Percentiles rank a stretch among this genome's conserved stretches.
phyloP scores from a whole-genome alignment of 768 basidiomycete species.

The Russula brevipes region DNA sequence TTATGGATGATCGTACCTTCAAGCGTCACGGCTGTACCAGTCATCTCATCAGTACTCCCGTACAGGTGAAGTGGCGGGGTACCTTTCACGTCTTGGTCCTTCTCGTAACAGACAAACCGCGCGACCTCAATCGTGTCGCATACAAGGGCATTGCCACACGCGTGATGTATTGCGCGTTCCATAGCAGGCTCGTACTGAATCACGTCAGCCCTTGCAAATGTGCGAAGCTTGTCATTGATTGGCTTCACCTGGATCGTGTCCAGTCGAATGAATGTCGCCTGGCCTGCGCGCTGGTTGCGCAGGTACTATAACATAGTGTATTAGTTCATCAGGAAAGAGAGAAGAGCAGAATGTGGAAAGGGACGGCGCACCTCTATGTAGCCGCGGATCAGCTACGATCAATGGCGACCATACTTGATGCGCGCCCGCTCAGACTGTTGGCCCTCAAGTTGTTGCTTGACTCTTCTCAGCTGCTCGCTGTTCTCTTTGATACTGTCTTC shows the following conservation, averaged over 20 bases:
- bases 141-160: constrained; percentile 90
- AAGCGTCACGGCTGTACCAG: constrained; percentile 78
- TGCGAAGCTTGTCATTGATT: constrained; percentile 89
- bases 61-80: background rate
- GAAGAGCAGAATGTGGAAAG: background rate
- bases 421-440: constrained; percentile 77
- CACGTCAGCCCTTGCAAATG: constrained; percentile 71
- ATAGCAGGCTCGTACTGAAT: constrained; percentile 65
- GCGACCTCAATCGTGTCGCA: constrained; percentile 97
- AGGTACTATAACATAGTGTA: constrained; percentile 58
- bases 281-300: constrained; percentile 89
- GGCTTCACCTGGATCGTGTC: constrained; percentile 95
- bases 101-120: constrained; percentile 85
- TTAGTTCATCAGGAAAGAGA: background rate
- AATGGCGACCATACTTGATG: constrained; percentile 54
- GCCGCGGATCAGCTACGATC: constrained; percentile 36
- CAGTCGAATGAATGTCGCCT: constrained; percentile 97
- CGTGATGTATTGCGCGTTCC: constrained; percentile 93
- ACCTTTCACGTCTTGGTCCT: constrained; percentile 97
- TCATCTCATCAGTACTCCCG: background rate
- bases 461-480: constrained; percentile 55
- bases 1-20: constrained; percentile 98
- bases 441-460: constrained; percentile 77
- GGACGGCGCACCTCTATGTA: constrained; percentile 75
- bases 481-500: constrained; percentile 55